phyloP scores from a whole-genome alignment of 257 asterid genomes.

The Petrea volubilis region DNA sequence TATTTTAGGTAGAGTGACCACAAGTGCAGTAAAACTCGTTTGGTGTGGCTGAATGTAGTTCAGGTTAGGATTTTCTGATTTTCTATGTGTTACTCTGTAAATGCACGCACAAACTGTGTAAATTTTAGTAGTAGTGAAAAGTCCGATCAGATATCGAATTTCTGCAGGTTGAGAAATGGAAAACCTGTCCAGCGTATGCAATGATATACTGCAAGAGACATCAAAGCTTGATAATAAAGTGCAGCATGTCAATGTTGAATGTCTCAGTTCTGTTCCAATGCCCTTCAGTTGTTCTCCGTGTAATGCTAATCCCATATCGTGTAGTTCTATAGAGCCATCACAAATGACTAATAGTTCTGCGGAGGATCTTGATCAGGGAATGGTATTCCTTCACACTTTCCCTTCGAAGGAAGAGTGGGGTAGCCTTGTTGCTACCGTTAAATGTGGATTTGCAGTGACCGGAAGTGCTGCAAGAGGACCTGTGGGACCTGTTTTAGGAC shows the following conservation, averaged over 20 bases:
- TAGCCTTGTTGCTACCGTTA: constrained; percentile 51
- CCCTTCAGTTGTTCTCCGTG: constrained; percentile 18
- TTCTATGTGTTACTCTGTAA: not conserved
- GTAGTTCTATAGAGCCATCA: constrained; percentile 20
- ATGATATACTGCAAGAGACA: constrained; percentile 43
- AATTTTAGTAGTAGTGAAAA: constrained; percentile 1
- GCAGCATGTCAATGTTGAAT: constrained; percentile 7
- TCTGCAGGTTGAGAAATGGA: constrained; percentile 43
- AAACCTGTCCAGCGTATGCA: constrained; percentile 34
- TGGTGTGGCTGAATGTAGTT: not conserved
- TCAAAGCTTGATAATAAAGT: constrained; percentile 27
- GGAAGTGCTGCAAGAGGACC: constrained; percentile 77
- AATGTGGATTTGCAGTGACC: constrained; percentile 54
- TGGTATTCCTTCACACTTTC: constrained; percentile 58
- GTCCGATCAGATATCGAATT: not conserved
- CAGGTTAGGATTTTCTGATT: not conserved
- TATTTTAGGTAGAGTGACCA: too few relatives aligned
- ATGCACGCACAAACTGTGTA: not conserved
- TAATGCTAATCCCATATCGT: constrained; percentile 13
- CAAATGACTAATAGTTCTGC: constrained; percentile 21
- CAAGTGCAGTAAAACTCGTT: not conserved
- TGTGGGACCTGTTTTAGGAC: constrained; percentile 73
- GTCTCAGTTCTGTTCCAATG: constrained; percentile 14
- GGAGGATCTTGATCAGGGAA: constrained; percentile 40
- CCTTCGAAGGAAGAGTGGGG: constrained; percentile 70